Base-by-base conservation (phyloP, 495 filamentous ascomycete species). In the Pyronema omphalodes region DNA sequence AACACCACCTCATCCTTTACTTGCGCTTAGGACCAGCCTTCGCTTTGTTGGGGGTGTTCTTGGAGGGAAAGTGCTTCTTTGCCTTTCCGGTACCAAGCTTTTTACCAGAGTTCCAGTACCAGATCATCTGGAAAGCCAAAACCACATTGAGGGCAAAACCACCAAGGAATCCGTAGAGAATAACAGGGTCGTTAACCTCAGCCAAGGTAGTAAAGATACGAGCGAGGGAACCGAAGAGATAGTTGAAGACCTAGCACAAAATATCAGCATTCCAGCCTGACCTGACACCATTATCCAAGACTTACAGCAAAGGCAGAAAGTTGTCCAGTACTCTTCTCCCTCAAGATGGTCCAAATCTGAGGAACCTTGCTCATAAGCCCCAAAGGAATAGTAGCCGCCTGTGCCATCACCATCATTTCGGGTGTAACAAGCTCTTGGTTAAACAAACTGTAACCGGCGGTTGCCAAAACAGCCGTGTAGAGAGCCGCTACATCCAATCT, bases 141-240 rank as follows among this genome's bases (percentile, higher is more conserved):
- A 98, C 75, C 57, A 81, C 69, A 70, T 98, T 98, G 59, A 98
- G 77, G 34, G 74, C 69, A 66, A 93, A 94, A 18, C 84, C 93
- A 1, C 84, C 86, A 44, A 95, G 67, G 73, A 91, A 95, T 18
- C 87, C 83, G 66, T 89, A 94, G 12, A 98, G 76, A 59, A 98
- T 95, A 53, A 96, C 73, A 67, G 84, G 84, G 68, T 98, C 91
- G 60, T 91, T 82, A 57, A 95, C 88, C 72, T 98, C 91, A 62
- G 94, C 86, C 47, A 96, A 68, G 2, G 93, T 98, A 15, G 91
- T 98, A 69, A 94, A 95, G 72, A 98, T 93, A 61, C 91, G 81
- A 9, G 86, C 83, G 39, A 94, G 78, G 54, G 85, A 91, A 9
- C 91, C 91, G 61, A 77, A 72, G 60, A 98, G 86, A 69, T 94